Evolutionary conservation across 441 rosid genomes (phyloP), one percentile per base, ranked within the genome.

Genomic region (Gossypium trilobum): DNA sequence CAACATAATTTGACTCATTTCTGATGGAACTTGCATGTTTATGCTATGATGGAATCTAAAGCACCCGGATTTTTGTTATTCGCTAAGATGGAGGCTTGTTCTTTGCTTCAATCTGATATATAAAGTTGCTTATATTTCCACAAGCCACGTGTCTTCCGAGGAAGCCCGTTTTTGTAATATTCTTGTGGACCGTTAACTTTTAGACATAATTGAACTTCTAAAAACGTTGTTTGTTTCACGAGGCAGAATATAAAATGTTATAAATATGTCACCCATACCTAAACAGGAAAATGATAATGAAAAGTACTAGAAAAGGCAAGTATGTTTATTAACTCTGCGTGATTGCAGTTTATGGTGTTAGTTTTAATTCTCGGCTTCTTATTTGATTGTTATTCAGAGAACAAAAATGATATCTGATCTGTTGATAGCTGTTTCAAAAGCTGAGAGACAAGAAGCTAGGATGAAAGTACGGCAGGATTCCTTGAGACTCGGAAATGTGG

Each of bases 401-500:
- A 86, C 87, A 70, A 92, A 91, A 82, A 83, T 91, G 73, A 88
- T 95, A 78, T 93, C 98, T 57, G 99, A 95, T 84, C 87, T 95
- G 68, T 86, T 95, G 80, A 91, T 93, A 85, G 88, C 98, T 8
- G 92, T 93, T 77, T 95, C 99, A 65, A 95, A 93, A 84, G 89
- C 96, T 58, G 94, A 95, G 86, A 86, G 99, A 82, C 96, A 89
- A 76, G 99, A 93, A 88, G 97, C 98, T 70, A 86, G 98, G 81
- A 77, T 91, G 83, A 95, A 93, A 88, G 93, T 95, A 67, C 90
- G 91, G 64, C 94, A 95, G 77, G 98, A 93, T 78, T 95, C 99
- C 51, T 72, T 95, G 82, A 90, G 99, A 78, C 90, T 95, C 58
- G 99, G 99, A 77, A 95, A 87, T 80, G 97, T 95, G 72, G 99